These are phyloP conservation scores for Canavalia ensiformis DNA, from an alignment of 306 rosid genomes.

Conservation along the genomic window DNA sequence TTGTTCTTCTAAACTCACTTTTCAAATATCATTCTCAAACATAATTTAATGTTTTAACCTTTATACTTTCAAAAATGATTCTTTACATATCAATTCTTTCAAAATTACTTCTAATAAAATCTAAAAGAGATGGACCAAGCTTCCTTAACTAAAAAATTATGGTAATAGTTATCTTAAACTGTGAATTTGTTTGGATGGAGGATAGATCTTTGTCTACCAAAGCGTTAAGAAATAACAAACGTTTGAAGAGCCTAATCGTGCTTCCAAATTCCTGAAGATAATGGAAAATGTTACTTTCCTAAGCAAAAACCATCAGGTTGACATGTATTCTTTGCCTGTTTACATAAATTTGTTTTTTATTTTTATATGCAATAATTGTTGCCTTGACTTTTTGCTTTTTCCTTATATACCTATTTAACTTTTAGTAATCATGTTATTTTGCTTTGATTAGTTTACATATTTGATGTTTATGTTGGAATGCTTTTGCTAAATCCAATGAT, in stretches of 20 bases:
- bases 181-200: conserved; percentile 53
- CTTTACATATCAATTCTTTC: neutral
- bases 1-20: neutral
- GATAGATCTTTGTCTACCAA: conserved; percentile 53
- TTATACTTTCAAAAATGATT: no score
- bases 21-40: neutral
- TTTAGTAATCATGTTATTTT: conserved; percentile 24
- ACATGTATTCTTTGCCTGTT: conserved; percentile 23
- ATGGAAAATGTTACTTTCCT: conserved; percentile 98
- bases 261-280: conserved; percentile 94
- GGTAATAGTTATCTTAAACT: conserved; percentile 19
- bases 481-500: conserved; percentile 45
- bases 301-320: conserved; percentile 92
- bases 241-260: conserved; percentile 61
- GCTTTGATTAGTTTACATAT: conserved; percentile 42
- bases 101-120: neutral
- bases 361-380: conserved; percentile 19
- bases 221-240: conserved; percentile 58
- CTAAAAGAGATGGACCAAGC: neutral
- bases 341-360: neutral
- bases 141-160: conserved; percentile 17
- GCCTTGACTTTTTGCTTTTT: conserved; percentile 22
- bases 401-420: conserved; percentile 28
- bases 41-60: no score
- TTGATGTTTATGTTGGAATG: conserved; percentile 45